Percentiles rank a stretch among this genome's conserved stretches.
Evolutionary conservation across 805 yeast genomes (phyloP).

Genomic region (Vanderwaltozyma tropicalis): DNA sequence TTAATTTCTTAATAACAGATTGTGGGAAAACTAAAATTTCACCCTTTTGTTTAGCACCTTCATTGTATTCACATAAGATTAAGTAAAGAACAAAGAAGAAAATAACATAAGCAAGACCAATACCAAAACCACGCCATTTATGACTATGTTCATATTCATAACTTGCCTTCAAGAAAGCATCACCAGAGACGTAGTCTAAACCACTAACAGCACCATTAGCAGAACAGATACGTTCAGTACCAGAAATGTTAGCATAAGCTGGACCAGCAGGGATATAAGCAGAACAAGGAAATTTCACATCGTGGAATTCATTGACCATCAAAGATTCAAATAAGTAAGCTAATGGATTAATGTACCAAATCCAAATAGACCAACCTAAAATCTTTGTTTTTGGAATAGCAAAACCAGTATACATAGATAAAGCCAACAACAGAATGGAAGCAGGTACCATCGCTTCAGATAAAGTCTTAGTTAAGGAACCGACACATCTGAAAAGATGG

Average conservation of each 20-base stretch:
- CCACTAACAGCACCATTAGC: constrained; percentile 45
- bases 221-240: constrained; percentile 33
- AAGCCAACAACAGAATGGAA: constrained; percentile 30
- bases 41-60: constrained; percentile 50
- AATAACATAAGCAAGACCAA: constrained; percentile 39
- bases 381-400: constrained; percentile 34
- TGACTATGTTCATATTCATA: constrained; percentile 35
- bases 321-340: constrained; percentile 36
- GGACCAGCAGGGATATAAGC: constrained; percentile 35
- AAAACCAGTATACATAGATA: constrained; percentile 35
- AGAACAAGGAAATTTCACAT: constrained; percentile 29
- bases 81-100: constrained; percentile 44
- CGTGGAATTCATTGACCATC: constrained; percentile 36
- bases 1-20: constrained; percentile 36
- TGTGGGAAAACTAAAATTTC: constrained; percentile 48
- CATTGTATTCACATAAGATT: constrained; percentile 38
- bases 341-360: constrained; percentile 35
- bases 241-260: constrained; percentile 26
- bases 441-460: constrained; percentile 39
- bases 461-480: constrained; percentile 31
- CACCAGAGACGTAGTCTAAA: constrained; percentile 36
- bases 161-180: constrained; percentile 31
- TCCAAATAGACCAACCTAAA: constrained; percentile 41
- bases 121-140: constrained; percentile 55
- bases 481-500: constrained; percentile 36